Percentiles rank a stretch among this genome's conserved stretches.
Evolutionary conservation across 768 basidiomycete genomes (phyloP).

Genomic region (Lactarius quietus): DNA sequence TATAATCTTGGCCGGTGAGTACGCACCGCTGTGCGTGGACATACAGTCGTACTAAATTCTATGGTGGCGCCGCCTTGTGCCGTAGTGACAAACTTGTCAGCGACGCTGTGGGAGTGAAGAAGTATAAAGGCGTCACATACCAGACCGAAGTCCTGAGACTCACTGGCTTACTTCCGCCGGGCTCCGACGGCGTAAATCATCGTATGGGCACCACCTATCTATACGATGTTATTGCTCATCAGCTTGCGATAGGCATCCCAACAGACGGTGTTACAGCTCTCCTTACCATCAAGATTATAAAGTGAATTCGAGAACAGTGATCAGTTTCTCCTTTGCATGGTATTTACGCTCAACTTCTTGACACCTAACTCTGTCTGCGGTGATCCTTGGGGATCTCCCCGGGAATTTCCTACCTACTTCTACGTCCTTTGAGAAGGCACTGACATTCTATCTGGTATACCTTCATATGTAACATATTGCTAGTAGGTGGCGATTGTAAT

Average conservation of each 20-base stretch:
- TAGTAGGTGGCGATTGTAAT: background rate
- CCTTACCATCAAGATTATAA: slow-evolving; percentile 20
- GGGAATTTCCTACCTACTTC: background rate
- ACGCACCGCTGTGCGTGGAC: too few species aligned
- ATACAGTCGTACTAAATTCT: background rate
- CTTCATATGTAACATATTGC: background rate
- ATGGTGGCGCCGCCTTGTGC: background rate
- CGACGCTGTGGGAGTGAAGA: slow-evolving; percentile 3
- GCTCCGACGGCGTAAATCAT: slow-evolving; percentile 49
- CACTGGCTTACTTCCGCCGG: slow-evolving; percentile 52
- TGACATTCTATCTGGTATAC: too few species aligned
- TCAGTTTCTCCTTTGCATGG: background rate
- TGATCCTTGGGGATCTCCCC: too few species aligned
- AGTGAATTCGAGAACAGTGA: background rate
- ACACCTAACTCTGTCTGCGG: background rate
- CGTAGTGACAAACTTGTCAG: slow-evolving; percentile 18
- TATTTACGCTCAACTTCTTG: background rate
- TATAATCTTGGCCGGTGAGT: slow-evolving; percentile 34
- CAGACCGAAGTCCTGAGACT: slow-evolving; percentile 43
- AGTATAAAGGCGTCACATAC: slow-evolving; percentile 36
- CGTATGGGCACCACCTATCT: slow-evolving; percentile 34
- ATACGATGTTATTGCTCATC: background rate
- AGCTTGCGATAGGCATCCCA: slow-evolving; percentile 12
- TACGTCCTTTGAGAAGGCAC: background rate
- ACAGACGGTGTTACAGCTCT: slow-evolving; percentile 18